Conservation (phyloP, 345 rosid genomes). For the Arabis hirsuta region DNA sequence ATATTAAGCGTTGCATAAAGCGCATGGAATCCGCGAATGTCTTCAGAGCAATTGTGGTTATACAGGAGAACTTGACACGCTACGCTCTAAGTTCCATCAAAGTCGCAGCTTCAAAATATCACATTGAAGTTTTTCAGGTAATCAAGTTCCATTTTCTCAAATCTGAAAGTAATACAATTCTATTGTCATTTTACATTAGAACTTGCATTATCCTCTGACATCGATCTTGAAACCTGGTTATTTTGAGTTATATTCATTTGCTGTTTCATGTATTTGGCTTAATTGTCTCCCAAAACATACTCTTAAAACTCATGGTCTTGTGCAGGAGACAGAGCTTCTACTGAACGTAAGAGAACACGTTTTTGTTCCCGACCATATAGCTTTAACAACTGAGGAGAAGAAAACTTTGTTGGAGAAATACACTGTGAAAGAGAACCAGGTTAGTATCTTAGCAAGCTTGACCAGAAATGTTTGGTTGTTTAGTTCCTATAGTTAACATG, state of each 20-base stretch:
- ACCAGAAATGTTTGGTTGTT: neutral
- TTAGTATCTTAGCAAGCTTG: conserved; percentile 1
- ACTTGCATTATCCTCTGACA: neutral
- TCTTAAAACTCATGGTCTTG: neutral
- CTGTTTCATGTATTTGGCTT: neutral
- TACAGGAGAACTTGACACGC: too few relatives aligned
- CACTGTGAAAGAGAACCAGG: too few relatives aligned
- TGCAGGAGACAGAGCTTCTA: too few relatives aligned
- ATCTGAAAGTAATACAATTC: neutral
- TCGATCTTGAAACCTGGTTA: neutral
- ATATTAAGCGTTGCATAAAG: conserved; percentile 60
- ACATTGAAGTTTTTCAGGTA: too few relatives aligned
- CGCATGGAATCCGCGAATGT: conserved; percentile 52
- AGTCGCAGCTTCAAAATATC: too few relatives aligned
- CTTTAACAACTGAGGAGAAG: too few relatives aligned
- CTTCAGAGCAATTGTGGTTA: too few relatives aligned
- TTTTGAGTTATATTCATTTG: neutral
- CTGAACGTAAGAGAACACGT: too few relatives aligned
- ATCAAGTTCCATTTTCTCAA: neutral
- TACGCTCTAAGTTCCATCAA: too few relatives aligned
- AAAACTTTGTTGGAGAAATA: too few relatives aligned
- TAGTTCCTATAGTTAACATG: neutral
- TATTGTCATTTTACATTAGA: neutral
- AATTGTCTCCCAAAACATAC: neutral
- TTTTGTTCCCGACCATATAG: too few relatives aligned